phyloP scores from a whole-genome alignment of 1,284 basidiomycete species.

The Meira miltonrushii region DNA sequence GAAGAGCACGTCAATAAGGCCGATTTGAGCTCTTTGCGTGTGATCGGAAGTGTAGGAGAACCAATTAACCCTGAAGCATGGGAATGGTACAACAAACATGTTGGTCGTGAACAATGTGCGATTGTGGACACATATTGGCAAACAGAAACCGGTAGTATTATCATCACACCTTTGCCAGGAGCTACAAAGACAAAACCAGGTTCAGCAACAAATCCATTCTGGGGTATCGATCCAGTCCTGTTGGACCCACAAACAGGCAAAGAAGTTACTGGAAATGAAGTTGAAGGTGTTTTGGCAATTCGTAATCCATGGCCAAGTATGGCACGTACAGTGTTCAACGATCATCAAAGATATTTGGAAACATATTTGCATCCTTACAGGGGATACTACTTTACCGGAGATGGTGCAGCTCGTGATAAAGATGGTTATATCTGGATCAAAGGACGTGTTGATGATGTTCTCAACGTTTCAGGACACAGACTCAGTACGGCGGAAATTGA shows the following conservation, averaged over 20 bases:
- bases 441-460: constrained; percentile 83
- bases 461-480: constrained; percentile 77
- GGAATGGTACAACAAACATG: constrained; percentile 96
- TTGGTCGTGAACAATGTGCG: constrained; percentile 81
- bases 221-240: constrained; percentile 83
- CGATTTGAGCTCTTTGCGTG: constrained; percentile 77
- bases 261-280: constrained; percentile 72
- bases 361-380: constrained; percentile 76
- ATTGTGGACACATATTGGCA: constrained; percentile 76
- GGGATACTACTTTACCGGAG: constrained; percentile 86
- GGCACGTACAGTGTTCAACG: constrained; percentile 85
- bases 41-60: constrained; percentile 89
- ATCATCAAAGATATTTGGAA: constrained; percentile 86
- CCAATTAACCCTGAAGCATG: constrained; percentile 99
- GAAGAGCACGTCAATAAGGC: constrained; percentile 77
- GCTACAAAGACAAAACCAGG: constrained; percentile 94
- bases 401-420: constrained; percentile 87
- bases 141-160: constrained; percentile 94
- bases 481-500: constrained; percentile 97
- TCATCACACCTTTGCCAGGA: constrained; percentile 90
- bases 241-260: constrained; percentile 75
- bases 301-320: constrained; percentile 90
- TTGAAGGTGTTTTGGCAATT: constrained; percentile 85
- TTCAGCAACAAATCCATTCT: constrained; percentile 93
- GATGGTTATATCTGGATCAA: constrained; percentile 89